These are phyloP conservation scores for Blepharisma japonicum DNA, from an alignment of 73 alveolate genomes.

Conservation along the genomic window DNA sequence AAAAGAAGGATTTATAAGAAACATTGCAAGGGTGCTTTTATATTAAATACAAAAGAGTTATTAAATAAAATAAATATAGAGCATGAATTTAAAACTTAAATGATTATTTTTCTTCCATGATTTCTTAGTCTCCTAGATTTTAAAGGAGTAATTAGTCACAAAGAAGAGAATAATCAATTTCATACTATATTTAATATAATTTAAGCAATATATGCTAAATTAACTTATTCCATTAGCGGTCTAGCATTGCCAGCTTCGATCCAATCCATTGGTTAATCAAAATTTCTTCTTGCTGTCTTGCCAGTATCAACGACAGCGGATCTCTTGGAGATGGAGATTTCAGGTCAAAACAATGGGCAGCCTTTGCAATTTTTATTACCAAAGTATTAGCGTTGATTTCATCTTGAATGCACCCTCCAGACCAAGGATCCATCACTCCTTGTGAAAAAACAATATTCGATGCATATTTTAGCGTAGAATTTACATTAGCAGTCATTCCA, in stretches of 20 bases:
- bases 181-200: too few relatives aligned
- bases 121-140: too few relatives aligned
- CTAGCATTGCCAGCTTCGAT: not conserved
- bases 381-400: slow-evolving; percentile 17
- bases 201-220: too few relatives aligned
- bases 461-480: slow-evolving; percentile 15
- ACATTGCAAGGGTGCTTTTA: too few relatives aligned
- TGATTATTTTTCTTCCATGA: too few relatives aligned
- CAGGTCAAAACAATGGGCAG: not conserved
- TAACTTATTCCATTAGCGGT: too few relatives aligned
- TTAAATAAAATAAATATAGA: too few relatives aligned
- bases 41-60: too few relatives aligned
- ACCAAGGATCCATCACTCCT: slow-evolving; percentile 65
- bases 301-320: not conserved
- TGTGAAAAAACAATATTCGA: slow-evolving; percentile 50
- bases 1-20: too few relatives aligned
- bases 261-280: not conserved
- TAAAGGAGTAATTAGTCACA: too few relatives aligned
- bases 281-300: not conserved
- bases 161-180: too few relatives aligned
- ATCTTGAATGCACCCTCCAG: slow-evolving; percentile 52
- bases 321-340: not conserved
- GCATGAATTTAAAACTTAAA: too few relatives aligned
- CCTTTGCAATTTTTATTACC: not conserved
- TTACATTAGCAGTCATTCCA: slow-evolving; percentile 44